A percentile compares a stretch with the other conserved stretches of the same genome.
These are phyloP conservation scores for Xylaria longipes DNA, from an alignment of 495 filamentous ascomycete genomes.

Conservation along the genomic window DNA sequence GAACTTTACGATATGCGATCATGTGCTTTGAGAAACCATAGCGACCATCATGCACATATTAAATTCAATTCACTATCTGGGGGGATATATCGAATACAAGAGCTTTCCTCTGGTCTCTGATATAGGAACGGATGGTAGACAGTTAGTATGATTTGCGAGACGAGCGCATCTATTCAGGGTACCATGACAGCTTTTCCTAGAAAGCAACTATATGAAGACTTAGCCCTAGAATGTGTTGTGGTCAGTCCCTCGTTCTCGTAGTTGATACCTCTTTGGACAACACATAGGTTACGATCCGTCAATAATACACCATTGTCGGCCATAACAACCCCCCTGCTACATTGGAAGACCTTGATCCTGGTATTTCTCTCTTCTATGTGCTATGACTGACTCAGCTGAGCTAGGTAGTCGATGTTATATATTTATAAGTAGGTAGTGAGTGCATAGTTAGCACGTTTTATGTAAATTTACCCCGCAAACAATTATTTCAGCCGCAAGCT, in stretches of 20 bases:
- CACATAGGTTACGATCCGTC: not conserved
- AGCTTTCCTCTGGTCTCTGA: not conserved
- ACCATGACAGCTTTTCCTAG: not conserved
- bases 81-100: not conserved
- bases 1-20: conserved; percentile 62
- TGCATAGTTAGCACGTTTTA: not conserved
- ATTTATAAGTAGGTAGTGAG: not conserved
- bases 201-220: not conserved
- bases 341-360: not conserved
- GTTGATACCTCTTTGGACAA: not conserved
- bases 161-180: not conserved
- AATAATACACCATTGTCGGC: not conserved
- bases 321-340: not conserved
- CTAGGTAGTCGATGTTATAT: not conserved
- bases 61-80: not conserved
- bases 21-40: conserved; percentile 60
- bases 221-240: not conserved
- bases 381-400: not conserved
- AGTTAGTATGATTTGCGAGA: not conserved
- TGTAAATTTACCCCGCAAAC: not conserved
- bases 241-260: not conserved
- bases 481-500: not conserved
- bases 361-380: not conserved
- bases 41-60: not conserved
- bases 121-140: not conserved